These are phyloP conservation scores for Cladosporium phlei DNA, from an alignment of 2,329 filamentous ascomycete species.

Conservation along the genomic window DNA sequence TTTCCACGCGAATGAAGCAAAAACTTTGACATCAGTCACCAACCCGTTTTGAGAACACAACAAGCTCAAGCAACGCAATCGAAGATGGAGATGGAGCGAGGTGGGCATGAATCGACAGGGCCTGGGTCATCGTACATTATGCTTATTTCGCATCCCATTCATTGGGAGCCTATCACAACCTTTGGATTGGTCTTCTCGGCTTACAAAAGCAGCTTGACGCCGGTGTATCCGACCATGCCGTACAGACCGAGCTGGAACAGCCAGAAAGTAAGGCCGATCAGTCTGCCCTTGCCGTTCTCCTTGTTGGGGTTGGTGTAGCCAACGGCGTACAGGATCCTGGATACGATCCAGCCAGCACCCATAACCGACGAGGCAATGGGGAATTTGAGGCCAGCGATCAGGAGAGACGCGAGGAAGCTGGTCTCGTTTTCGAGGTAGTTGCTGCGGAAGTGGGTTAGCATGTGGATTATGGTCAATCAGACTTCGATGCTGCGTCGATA, in stretches of 20 bases:
- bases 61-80: too few species aligned
- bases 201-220: conserved; percentile 28
- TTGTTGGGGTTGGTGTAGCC: conserved; percentile 41
- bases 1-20: too few species aligned
- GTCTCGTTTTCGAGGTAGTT: conserved; percentile 58
- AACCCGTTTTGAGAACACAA: too few species aligned
- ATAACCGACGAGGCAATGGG: conserved; percentile 45
- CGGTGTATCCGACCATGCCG: conserved; percentile 28
- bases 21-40: too few species aligned
- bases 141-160: neutral
- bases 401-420: conserved; percentile 46
- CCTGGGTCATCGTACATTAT: neutral
- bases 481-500: too few species aligned
- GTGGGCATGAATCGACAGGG: neutral
- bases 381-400: conserved; percentile 52
- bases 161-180: neutral
- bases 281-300: conserved; percentile 42
- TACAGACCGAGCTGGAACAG: conserved; percentile 28
- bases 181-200: conserved; percentile 4
- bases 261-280: conserved; percentile 34
- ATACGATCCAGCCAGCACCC: conserved; percentile 48
- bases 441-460: conserved; percentile 24
- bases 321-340: conserved; percentile 44
- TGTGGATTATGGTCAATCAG: too few species aligned
- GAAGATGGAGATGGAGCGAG: neutral